phyloP scores from a whole-genome alignment of 805 yeast genomes.

The Starmerella stellata region DNA sequence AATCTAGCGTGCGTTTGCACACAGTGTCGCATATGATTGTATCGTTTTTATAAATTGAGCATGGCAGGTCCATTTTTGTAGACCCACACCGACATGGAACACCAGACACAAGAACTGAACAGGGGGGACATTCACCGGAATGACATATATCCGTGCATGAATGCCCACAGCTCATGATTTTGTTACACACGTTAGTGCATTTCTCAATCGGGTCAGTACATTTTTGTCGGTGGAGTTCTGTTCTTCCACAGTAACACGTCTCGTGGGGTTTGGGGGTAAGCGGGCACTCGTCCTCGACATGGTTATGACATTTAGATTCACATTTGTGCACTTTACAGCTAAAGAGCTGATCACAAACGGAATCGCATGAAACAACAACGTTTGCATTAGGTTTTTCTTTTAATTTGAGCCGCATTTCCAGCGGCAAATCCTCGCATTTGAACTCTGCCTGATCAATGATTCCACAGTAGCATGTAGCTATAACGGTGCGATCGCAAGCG shows the following conservation, averaged over 20 bases:
- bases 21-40: background rate
- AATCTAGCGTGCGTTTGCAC: slow-evolving; percentile 6
- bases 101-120: background rate
- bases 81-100: slow-evolving; percentile 7
- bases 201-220: slow-evolving; percentile 11
- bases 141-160: slow-evolving; percentile 8
- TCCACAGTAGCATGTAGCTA: slow-evolving; percentile 26
- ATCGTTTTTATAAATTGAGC: slow-evolving; percentile 2
- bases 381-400: background rate
- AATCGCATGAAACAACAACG: slow-evolving; percentile 6
- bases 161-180: slow-evolving; percentile 9
- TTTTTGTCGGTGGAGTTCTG: background rate
- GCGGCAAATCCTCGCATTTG: too few relatives aligned
- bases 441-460: too few relatives aligned
- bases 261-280: slow-evolving; percentile 13
- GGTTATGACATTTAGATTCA: slow-evolving; percentile 6
- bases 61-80: background rate
- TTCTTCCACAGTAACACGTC: slow-evolving; percentile 16
- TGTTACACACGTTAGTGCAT: slow-evolving; percentile 10
- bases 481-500: slow-evolving; percentile 6
- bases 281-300: slow-evolving; percentile 1
- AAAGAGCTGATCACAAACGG: slow-evolving; percentile 3
- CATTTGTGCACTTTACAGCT: slow-evolving; percentile 13
- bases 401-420: background rate
- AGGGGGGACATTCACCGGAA: slow-evolving; percentile 7